Base-by-base conservation (phyloP, 345 rosid genomes). In the Eucalyptus tenuipes region DNA sequence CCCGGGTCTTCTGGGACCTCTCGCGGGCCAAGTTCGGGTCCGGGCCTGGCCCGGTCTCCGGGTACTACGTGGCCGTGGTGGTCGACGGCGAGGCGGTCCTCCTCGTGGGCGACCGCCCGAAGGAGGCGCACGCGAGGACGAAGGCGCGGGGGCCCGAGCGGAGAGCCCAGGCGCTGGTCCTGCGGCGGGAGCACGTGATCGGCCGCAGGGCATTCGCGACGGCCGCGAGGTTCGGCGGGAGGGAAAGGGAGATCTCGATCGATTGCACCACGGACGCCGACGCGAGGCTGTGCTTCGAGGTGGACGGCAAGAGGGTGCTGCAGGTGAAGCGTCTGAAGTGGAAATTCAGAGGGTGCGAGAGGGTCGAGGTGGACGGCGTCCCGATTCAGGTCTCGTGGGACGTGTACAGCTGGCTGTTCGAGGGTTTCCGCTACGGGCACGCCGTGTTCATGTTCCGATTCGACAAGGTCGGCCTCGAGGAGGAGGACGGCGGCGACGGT, bases 341-440 rank as follows among this genome's bases (percentile, higher is more conserved):
- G 99, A 97, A 97, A 91, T 97, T 97, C 49, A 91, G 99, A 71
- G 99, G 99, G 11, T 96, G 92, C 50, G 99, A 96, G 92, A 94
- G 89, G 90, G 91, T 95, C 15, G 97, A 95, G 88, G 94, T 96
- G 4, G 99, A 96, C 52, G 99, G 97, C 7, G 95, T 94, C 24
- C 61, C 91, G 8, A 89, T 96, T 13, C 98, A 96, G 88, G 91
- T 97, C 93, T 97, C 98, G 6, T 97, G 99, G 99, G 99, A 97
- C 80, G 96, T 97, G 15, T 95, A 97, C 87, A 95, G 94, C 86
- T 97, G 99, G 99, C 80, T 97, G 49, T 96, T 95, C 61, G 94
- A 96, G 82, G 47, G 82, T 18, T 75, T 75, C 15, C 89, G 85
- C 86, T 85, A 91, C n/a, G 92, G 93, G 31, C 95, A 95, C 86